A percentile compares a stretch with the other conserved stretches of the same genome.
Evolutionary conservation across 1,284 basidiomycete species (phyloP).

Genomic region (Xerocomus tenax): DNA sequence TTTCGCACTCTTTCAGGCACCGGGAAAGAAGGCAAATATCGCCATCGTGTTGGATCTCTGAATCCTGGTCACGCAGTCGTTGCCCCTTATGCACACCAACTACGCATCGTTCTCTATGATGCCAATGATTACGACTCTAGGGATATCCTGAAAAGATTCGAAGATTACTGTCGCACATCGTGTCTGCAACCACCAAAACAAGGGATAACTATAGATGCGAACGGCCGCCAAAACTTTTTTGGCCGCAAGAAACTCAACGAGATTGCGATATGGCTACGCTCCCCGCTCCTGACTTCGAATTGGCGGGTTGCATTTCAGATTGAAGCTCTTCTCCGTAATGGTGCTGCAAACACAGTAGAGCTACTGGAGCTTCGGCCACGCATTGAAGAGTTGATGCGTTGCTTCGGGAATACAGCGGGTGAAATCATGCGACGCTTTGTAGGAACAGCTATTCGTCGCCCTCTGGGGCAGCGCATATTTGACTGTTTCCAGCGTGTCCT

Average conservation of each 20-base stretch:
- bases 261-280: slow-evolving; percentile 37
- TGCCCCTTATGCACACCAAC: slow-evolving; percentile 56
- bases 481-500: slow-evolving; percentile 43
- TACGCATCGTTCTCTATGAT: slow-evolving; percentile 49
- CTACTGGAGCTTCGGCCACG: slow-evolving; percentile 38
- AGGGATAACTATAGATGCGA: slow-evolving; percentile 39
- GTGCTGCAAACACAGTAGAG: slow-evolving; percentile 49
- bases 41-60: slow-evolving; percentile 47
- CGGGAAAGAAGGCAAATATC: slow-evolving; percentile 36
- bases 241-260: slow-evolving; percentile 37
- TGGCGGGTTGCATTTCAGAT: slow-evolving; percentile 66
- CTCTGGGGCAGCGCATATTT: slow-evolving; percentile 37
- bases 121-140: slow-evolving; percentile 29
- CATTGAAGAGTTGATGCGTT: slow-evolving; percentile 36
- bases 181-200: slow-evolving; percentile 36
- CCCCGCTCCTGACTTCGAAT: slow-evolving; percentile 30
- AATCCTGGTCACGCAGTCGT: slow-evolving; percentile 46
- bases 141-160: slow-evolving; percentile 41
- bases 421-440: slow-evolving; percentile 47
- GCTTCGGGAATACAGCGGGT: slow-evolving; percentile 31
- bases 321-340: slow-evolving; percentile 54
- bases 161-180: slow-evolving; percentile 45
- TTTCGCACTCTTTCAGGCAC: slow-evolving; percentile 43
- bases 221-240: slow-evolving; percentile 43
- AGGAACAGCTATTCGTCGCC: slow-evolving; percentile 37